Evolutionary conservation across 306 rosid species (phyloP).

Genomic region (Cucurbita pepo): DNA sequence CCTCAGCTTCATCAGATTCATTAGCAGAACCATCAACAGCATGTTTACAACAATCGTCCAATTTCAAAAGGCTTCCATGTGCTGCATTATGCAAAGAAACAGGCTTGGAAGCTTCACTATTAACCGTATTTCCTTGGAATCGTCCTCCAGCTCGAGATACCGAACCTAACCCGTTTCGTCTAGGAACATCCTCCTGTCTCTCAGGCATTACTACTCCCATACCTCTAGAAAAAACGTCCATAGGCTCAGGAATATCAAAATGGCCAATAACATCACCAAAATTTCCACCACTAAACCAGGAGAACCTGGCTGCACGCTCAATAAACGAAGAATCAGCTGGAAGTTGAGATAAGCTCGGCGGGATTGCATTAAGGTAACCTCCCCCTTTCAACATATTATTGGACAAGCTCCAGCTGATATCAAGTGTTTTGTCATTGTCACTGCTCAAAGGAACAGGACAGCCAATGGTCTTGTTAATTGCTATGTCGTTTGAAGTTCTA

Average conservation of each 20-base stretch:
- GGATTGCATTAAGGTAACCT: constrained; percentile 27
- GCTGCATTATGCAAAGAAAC: constrained; percentile 33
- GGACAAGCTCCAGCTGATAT: constrained; percentile 46
- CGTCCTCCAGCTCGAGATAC: constrained; percentile 18
- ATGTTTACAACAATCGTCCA: constrained; percentile 54
- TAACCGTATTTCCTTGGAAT: constrained; percentile 27
- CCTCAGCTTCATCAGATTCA: constrained; percentile 64
- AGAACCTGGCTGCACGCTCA: constrained; percentile 79
- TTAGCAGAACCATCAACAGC: constrained; percentile 27
- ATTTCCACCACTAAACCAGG: constrained; percentile 64
- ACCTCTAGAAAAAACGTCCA: constrained; percentile 18
- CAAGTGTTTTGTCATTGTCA: constrained; percentile 42
- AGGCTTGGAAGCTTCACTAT: constrained; percentile 39
- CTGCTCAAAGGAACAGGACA: constrained; percentile 26
- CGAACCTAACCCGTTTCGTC: constrained; percentile 25
- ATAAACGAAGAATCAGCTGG: constrained; percentile 78
- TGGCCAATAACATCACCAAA: constrained; percentile 38
- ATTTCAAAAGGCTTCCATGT: constrained; percentile 24
- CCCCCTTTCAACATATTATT: constrained; percentile 31
- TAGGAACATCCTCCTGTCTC: constrained; percentile 25
- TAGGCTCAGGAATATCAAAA: constrained; percentile 46
- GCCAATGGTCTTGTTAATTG: constrained; percentile 31
- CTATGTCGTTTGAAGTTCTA: constrained; percentile 21
- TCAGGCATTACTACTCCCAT: constrained; percentile 25
- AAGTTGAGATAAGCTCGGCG: constrained; percentile 63